Evolutionary conservation across 164 flowering plant species (phyloP).

Genomic region (Annona cherimola): DNA sequence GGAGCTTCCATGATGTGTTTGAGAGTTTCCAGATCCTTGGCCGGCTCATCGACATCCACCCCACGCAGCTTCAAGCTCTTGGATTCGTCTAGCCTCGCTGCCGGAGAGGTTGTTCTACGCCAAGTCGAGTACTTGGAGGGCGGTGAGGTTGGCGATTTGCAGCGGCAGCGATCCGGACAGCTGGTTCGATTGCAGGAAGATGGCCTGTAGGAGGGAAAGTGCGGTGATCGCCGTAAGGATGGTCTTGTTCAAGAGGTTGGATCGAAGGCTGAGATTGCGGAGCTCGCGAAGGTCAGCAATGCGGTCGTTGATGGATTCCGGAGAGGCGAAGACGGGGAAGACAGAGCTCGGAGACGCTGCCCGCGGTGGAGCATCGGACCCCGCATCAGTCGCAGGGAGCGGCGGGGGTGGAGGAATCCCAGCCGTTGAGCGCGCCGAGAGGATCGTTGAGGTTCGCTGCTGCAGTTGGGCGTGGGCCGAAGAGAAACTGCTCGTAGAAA

Average conservation of each 20-base stretch:
- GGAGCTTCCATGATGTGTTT: too few species aligned
- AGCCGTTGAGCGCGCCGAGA: conserved; percentile 53
- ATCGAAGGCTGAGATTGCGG: too few species aligned
- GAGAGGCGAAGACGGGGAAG: too few species aligned
- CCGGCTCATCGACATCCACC: too few species aligned
- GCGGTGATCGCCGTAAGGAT: conserved; percentile 37
- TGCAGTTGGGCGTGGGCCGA: not conserved
- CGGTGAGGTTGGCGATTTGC: conserved; percentile 26
- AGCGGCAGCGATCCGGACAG: conserved; percentile 42
- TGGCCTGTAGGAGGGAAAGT: conserved; percentile 32
- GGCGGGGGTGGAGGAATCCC: conserved; percentile 58
- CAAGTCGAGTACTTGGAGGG: conserved; percentile 34
- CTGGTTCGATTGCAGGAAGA: conserved; percentile 43
- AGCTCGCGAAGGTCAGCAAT: too few species aligned
- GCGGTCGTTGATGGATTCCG: too few species aligned
- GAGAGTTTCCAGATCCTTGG: too few species aligned
- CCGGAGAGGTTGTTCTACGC: conserved; percentile 44
- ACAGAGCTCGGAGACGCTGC: too few species aligned
- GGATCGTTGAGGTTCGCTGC: conserved; percentile 56
- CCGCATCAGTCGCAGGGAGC: conserved; percentile 99
- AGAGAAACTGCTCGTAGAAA: not conserved
- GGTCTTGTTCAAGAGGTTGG: conserved; percentile 39
- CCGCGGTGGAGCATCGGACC: conserved; percentile 35
- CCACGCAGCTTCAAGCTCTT: too few species aligned
- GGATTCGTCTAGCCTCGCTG: too few species aligned